Evolutionary conservation across 2,329 filamentous ascomycete genomes (phyloP), one percentile per base, ranked within the genome.

Genomic region (Sarocladium brachiariae): DNA sequence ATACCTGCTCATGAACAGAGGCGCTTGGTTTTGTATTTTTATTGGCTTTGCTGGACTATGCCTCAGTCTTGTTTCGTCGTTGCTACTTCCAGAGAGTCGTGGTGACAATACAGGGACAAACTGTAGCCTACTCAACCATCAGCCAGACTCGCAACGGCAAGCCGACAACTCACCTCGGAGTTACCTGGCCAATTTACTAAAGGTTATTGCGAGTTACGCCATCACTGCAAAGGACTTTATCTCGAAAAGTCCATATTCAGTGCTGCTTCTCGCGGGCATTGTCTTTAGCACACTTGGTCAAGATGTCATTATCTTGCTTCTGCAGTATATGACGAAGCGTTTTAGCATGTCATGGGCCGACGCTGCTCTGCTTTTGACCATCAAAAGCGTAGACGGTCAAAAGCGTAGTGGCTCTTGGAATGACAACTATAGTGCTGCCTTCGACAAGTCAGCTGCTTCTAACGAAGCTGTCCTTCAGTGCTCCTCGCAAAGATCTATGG

Each of bases 291-390:
- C 38, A 6, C 35, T 50, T 18, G 37, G 49, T 8, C 25, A 21
- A 1, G 38, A 50, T 43, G 34, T 38, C 4, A 41, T 16, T 35
- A 41, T 50, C 8, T 23, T 50, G 35, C 34, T 50, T 21, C 38
- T 38, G 19, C 49, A 50, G 16, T 50, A 50, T 19, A 43, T 50
- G 33, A 23, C 33, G 13, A 50, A 50, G 24, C n/a, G 49, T 14
- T 50, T 50, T 16, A 16, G 19, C 24, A 41, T 35, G 49, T 50
- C 49, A 4, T 50, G 49, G 49, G 30, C 49, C 23, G 18, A 50
- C 27, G 27, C 27, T 7, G 27, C 27, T 7, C 27, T 30, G 27
- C 27, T 30, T 30, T 30, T 30, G 27, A 30, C 27, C 27, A 13
- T 30, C 27, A 30, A 30, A 13, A 30, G 27, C 27, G 27, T 7